Conservation (phyloP, 352 stramenopile species). For the Phytophthora pluvialis region DNA sequence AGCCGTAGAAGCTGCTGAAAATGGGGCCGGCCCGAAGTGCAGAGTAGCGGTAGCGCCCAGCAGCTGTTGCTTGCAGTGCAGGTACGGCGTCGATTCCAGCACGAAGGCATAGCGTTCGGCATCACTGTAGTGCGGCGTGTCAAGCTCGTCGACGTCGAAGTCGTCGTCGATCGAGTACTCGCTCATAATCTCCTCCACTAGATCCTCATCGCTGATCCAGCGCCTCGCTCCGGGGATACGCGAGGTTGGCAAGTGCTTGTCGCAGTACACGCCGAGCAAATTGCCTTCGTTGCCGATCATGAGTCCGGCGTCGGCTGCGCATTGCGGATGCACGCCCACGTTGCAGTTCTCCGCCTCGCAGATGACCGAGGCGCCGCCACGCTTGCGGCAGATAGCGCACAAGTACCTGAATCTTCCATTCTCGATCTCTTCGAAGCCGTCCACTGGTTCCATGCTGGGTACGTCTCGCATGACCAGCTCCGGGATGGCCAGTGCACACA, state of each 20-base stretch:
- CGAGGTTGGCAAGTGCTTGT: conserved; percentile 78
- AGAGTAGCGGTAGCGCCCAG: conserved; percentile 52
- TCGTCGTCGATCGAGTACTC: conserved; percentile 68
- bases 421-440: conserved; percentile 87
- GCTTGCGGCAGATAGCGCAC: conserved; percentile 81
- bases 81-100: conserved; percentile 73
- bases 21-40: conserved; percentile 27
- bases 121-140: conserved; percentile 41
- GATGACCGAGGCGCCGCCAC: conserved; percentile 78
- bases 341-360: conserved; percentile 84
- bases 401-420: conserved; percentile 84
- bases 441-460: conserved; percentile 80
- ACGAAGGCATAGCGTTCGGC: conserved; percentile 71
- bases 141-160: conserved; percentile 33
- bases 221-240: conserved; percentile 80
- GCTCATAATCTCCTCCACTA: conserved; percentile 88
- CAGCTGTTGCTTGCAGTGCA: conserved; percentile 58
- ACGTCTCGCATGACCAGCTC: conserved; percentile 87
- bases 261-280: conserved; percentile 77
- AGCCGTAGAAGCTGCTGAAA: conserved; percentile 12
- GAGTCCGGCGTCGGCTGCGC: conserved; percentile 75
- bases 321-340: conserved; percentile 80
- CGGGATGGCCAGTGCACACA: conserved; percentile 86
- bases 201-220: conserved; percentile 84
- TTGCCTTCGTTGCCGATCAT: conserved; percentile 83